These are phyloP conservation scores for Penicillium odoratum DNA, from an alignment of 495 filamentous ascomycete species.

Conservation along the genomic window DNA sequence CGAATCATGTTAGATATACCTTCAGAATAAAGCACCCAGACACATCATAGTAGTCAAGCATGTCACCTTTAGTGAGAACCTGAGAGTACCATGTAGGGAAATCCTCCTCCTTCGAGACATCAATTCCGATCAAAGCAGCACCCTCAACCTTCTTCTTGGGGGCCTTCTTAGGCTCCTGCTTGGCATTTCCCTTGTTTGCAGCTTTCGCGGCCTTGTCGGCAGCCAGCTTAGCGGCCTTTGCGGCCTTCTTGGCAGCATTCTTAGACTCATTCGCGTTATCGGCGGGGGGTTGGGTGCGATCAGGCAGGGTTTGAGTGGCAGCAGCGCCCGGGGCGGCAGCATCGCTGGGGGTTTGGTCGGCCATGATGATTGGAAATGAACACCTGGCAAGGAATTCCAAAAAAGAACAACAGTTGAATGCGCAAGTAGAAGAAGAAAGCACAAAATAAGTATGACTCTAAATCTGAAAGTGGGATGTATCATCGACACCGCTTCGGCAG, in stretches of 20 bases:
- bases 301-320: conserved; percentile 39
- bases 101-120: conserved; percentile 77
- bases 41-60: conserved; percentile 79
- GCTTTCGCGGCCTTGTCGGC: conserved; percentile 67
- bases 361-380: conserved; percentile 34
- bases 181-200: conserved; percentile 53
- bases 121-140: conserved; percentile 79
- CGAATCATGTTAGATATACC: conserved; percentile 33
- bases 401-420: conserved; percentile 22
- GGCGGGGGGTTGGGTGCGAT: conserved; percentile 45
- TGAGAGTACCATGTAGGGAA: conserved; percentile 96
- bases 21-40: conserved; percentile 95
- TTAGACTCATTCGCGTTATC: conserved; percentile 58
- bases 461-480: conserved; percentile 45
- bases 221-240: conserved; percentile 64
- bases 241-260: conserved; percentile 71
- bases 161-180: conserved; percentile 46
- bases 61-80: conserved; percentile 88
- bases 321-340: conserved; percentile 26
- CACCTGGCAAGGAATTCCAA: conserved; percentile 25
- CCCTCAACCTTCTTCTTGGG: conserved; percentile 53
- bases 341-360: conserved; percentile 39
- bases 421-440: conserved; percentile 9
- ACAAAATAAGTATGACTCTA: conserved; percentile 26
- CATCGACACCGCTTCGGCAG: conserved; percentile 48